Conservation (phyloP, 257 asterid genomes). For the Solanum rostratum region DNA sequence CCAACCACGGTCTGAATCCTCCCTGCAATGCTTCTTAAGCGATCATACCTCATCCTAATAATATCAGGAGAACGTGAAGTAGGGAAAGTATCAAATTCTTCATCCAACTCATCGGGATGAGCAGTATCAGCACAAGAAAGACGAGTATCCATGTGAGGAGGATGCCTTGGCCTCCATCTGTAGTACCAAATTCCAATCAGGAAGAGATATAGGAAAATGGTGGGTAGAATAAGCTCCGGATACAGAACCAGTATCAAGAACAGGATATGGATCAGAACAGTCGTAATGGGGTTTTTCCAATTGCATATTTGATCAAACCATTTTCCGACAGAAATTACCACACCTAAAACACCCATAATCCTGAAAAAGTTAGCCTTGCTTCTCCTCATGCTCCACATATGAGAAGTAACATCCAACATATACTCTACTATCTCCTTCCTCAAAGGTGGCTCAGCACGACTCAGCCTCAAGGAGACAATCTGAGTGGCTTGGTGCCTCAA, state of each 20-base stretch:
- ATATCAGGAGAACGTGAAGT: constrained; percentile 37
- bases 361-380: constrained; percentile 46
- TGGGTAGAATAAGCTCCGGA: constrained; percentile 42
- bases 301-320: constrained; percentile 48
- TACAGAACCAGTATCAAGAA: constrained; percentile 33
- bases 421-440: constrained; percentile 42
- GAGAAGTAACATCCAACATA: constrained; percentile 42
- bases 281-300: constrained; percentile 44
- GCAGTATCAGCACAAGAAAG: constrained; percentile 36
- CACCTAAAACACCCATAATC: constrained; percentile 39
- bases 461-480: constrained; percentile 34
- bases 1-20: constrained; percentile 42
- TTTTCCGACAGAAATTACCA: constrained; percentile 33
- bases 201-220: constrained; percentile 40
- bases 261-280: constrained; percentile 33
- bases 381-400: constrained; percentile 57
- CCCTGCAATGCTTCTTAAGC: constrained; percentile 40
- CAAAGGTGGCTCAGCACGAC: constrained; percentile 45
- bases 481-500: constrained; percentile 48
- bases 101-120: constrained; percentile 43
- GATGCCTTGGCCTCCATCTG: constrained; percentile 47
- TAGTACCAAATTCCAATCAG: constrained; percentile 41
- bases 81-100: constrained; percentile 47
- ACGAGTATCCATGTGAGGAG: constrained; percentile 45
- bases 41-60: constrained; percentile 41